Evolutionary conservation across 148 eudicot genomes (phyloP), one percentile per base, ranked within the genome.

Genomic region (Fagopyrum tataricum): DNA sequence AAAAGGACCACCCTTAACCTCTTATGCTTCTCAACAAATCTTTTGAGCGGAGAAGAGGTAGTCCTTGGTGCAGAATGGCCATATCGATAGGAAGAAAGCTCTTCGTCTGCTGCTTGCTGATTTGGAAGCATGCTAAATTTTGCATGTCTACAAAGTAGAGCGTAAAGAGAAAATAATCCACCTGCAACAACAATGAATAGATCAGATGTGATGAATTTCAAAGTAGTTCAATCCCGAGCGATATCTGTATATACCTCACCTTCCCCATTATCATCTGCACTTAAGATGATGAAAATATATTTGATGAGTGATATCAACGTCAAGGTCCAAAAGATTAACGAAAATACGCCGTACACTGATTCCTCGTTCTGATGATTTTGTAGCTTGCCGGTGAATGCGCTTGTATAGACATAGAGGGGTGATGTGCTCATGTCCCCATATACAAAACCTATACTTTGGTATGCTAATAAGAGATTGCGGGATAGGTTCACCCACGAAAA

Each of bases 201-300:
- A 48, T 41, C 21, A 77, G 67, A 31, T 2, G 66, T 13, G 37
- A 74, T 24, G 10, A 2, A 4, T 11, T 23, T 3, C 18, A 24
- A 41, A 8, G 66, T 4, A 17, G n/a, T 15, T 37, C 55, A 42
- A 7, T 4, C n/a, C 41, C n/a, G 51, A 14, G 4, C 10, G 20
- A 42, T 56, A 46, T 13, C 14, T 69, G 39, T 23, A 24, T 21
- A 13, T 17, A 23, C 23, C 44, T 75, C 77, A 86, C 89, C 89
- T 81, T 86, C 89, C 9, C 85, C 89, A 78, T 84, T 84, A 75
- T 84, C 89, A 73, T 81, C 74, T 46, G 87, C 87, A 80, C 74
- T 76, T 74, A 84, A 62, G 67, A 82, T 62, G 21, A 86, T 59
- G 62, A 81, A 43, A 14, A 75, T 79, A 84, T 86, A 84, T 78